phyloP scores from a whole-genome alignment of 1,284 basidiomycete genomes.

The Ganoderma multipileum region DNA sequence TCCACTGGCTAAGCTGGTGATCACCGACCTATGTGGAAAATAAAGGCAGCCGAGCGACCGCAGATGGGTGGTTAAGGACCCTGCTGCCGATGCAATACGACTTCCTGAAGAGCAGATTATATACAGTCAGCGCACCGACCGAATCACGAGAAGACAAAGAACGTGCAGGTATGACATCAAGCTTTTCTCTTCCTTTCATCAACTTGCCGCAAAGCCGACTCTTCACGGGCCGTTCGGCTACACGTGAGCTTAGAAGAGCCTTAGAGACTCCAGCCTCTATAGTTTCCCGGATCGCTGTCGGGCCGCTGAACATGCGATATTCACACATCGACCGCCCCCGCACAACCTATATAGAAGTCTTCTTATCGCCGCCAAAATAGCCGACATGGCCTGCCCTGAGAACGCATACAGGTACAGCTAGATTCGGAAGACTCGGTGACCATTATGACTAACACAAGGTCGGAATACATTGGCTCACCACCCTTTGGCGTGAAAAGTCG shows the following conservation, averaged over 20 bases:
- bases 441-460: not conserved
- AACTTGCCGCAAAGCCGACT: slow-evolving; percentile 16
- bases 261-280: not conserved
- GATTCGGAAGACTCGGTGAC: not conserved
- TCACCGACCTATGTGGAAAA: not conserved
- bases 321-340: not conserved
- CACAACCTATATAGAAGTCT: not conserved
- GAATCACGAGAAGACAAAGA: slow-evolving; percentile 16
- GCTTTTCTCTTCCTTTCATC: slow-evolving; percentile 11
- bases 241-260: not conserved
- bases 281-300: not conserved
- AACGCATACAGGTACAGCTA: not conserved
- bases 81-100: not conserved
- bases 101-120: slow-evolving; percentile 1
- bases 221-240: slow-evolving; percentile 15
- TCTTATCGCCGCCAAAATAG: not conserved
- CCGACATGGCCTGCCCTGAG: not conserved
- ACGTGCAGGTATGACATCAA: slow-evolving; percentile 26
- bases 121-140: slow-evolving; percentile 5
- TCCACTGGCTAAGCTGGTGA: not conserved
- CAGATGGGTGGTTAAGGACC: not conserved
- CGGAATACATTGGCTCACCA: not conserved
- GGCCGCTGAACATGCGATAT: not conserved
- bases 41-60: not conserved
- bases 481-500: not conserved